Base-by-base conservation (phyloP, 345 rosid genomes). In the Corymbia maculata region DNA sequence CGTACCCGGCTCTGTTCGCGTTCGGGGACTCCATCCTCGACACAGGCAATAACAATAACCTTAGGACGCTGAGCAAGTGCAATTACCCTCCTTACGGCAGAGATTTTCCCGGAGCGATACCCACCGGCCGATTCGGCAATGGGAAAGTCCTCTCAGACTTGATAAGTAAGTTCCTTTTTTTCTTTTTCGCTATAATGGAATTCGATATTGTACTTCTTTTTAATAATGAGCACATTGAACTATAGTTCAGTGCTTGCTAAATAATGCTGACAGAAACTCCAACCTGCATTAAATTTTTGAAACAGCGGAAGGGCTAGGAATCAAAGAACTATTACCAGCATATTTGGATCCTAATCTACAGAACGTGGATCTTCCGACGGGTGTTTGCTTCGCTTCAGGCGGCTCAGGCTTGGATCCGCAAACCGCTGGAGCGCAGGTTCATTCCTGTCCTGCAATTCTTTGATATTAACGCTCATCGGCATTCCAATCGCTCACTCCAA, bases 1-100 rank as follows among this genome's bases (percentile, higher is more conserved):
- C 66, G 51, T 52, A 86, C 64, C 84, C 91, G 3, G 92, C 93
- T 21, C 66, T 90, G 13, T 42, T 93, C n/a, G 85, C 91, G 53
- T 92, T 93, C 17, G 94, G 94, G 86, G 95, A 93, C 87, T 93
- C 95, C 4, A 86, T 92, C 19, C 89, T 91, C 17, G 94, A 93
- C 87, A 91, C 94, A 1, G 92, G 92, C 28, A 93, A 93, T 87
- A 92, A 90, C 89, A 91, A 90, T 85, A 55, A 90, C 55, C 87
- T 90, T 10, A 1, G 15, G 4, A 88, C 94, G 50, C 9, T 82
- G 13, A 85, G 88, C 19, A 91, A 91, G 89, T 85, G 91, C 86
- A 92, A 92, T 86, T 92, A 88, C 88, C 93, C 90, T 88, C 95
- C 94, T 42, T 93, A 93, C 45, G 94, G 94, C 19, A 88, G 79